phyloP scores from a whole-genome alignment of 1,284 basidiomycete species.

The Microbotryum violaceum region DNA sequence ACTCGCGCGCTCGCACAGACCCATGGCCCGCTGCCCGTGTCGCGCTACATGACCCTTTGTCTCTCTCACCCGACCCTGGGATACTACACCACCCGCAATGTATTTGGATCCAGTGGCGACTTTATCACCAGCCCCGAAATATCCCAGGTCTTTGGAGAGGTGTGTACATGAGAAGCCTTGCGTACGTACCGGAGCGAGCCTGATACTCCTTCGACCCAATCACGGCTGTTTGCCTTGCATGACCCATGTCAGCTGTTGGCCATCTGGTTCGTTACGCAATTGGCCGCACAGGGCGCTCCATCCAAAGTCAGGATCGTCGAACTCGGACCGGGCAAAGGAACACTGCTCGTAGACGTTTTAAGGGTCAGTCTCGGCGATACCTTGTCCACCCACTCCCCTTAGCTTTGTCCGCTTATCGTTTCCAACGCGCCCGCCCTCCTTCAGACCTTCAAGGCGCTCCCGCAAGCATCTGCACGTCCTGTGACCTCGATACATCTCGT shows the following conservation, averaged over 20 bases:
- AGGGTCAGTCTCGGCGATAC: slow-evolving; percentile 50
- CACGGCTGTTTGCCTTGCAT: background rate
- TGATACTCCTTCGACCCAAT: no score
- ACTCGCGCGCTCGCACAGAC: slow-evolving; percentile 48
- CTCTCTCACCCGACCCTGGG: slow-evolving; percentile 77
- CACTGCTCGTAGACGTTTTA: slow-evolving; percentile 83
- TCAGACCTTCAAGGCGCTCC: slow-evolving; percentile 39
- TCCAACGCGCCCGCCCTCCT: background rate
- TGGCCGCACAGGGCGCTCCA: slow-evolving; percentile 54
- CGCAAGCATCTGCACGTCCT: slow-evolving; percentile 54
- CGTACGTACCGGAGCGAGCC: slow-evolving; percentile 25
- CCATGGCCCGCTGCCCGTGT: slow-evolving; percentile 74
- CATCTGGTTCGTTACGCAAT: slow-evolving; percentile 77
- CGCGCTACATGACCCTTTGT: slow-evolving; percentile 82
- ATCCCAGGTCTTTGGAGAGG: slow-evolving; percentile 93
- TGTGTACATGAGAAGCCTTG: slow-evolving; percentile 39
- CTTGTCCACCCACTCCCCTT: background rate
- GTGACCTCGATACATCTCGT: slow-evolving; percentile 63
- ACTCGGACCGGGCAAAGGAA: slow-evolving; percentile 89
- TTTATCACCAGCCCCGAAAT: slow-evolving; percentile 98
- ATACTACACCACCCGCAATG: slow-evolving; percentile 69
- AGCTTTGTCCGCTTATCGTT: background rate
- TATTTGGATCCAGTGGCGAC: slow-evolving; percentile 83
- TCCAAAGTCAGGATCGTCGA: slow-evolving; percentile 67
- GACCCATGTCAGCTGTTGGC: slow-evolving; percentile 63